Evolutionary conservation across 306 rosid genomes (phyloP).

Genomic region (Dryas alaskensis): DNA sequence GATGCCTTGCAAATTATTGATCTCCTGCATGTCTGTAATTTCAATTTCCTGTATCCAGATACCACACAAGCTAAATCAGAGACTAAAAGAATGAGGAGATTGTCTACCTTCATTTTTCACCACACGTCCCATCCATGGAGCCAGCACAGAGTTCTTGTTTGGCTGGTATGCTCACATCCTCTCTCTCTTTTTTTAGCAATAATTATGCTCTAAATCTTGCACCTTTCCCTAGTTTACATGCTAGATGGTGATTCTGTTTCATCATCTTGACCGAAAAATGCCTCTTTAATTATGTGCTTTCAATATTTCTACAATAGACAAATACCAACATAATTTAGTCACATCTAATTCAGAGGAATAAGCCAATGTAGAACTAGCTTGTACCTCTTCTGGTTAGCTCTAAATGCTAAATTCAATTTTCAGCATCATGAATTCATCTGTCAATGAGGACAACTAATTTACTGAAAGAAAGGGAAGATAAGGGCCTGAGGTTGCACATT

Average conservation of each 20-base stretch:
- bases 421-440: no score
- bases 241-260: not conserved
- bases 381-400: no score
- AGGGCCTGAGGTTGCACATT: no score
- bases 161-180: slow-evolving; percentile 71
- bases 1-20: not conserved
- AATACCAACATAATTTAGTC: not conserved
- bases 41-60: slow-evolving; percentile 39
- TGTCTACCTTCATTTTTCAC: slow-evolving; percentile 64
- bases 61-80: slow-evolving; percentile 32
- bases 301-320: not conserved
- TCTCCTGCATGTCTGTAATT: no score
- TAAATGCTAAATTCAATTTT: no score
- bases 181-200: not conserved
- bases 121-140: slow-evolving; percentile 91
- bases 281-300: not conserved
- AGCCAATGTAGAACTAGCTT: no score
- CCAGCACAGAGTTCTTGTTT: slow-evolving; percentile 63
- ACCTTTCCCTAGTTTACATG: not conserved
- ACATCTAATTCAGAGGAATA: not conserved
- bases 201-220: not conserved
- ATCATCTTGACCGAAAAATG: not conserved
- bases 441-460: no score
- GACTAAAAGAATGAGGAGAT: slow-evolving; percentile 46
- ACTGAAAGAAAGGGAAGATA: no score